These are phyloP conservation scores for Psilocybe mexicana DNA, from an alignment of 1,284 basidiomycete species.

Conservation along the genomic window DNA sequence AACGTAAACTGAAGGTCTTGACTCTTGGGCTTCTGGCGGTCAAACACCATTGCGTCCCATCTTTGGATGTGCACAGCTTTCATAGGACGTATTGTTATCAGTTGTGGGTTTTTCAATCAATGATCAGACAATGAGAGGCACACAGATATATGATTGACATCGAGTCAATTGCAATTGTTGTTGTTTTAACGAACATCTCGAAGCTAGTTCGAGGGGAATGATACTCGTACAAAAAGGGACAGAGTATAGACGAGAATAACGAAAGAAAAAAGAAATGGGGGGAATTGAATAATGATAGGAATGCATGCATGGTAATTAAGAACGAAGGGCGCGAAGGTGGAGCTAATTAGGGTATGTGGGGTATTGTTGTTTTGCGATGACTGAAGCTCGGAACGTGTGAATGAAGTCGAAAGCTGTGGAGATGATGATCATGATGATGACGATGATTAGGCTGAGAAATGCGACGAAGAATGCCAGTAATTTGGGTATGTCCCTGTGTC, in stretches of 20 bases:
- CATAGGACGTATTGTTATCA: background rate
- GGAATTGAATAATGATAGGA: constrained; percentile 21
- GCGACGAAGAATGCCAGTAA: background rate
- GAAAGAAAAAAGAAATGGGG: background rate
- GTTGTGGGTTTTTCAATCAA: background rate
- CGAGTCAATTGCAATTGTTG: background rate
- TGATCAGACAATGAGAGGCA: background rate
- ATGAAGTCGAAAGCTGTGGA: background rate
- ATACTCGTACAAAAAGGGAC: background rate
- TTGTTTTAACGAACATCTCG: background rate
- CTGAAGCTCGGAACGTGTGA: constrained; percentile 1
- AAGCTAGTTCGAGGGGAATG: constrained; percentile 3
- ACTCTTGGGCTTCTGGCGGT: background rate
- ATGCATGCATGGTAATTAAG: constrained; percentile 22
- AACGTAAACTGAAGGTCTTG: background rate
- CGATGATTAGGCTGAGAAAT: background rate
- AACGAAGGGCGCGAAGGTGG: constrained; percentile 9
- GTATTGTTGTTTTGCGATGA: constrained; percentile 4
- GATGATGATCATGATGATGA: background rate
- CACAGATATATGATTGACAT: background rate
- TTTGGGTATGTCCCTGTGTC: constrained; percentile 4
- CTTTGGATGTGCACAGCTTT: no score
- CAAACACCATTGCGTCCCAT: background rate
- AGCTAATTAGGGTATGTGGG: constrained; percentile 13
- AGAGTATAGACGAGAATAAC: background rate